Evolutionary conservation across 805 yeast genomes (phyloP).

Genomic region (Ogataea salicorniae): DNA sequence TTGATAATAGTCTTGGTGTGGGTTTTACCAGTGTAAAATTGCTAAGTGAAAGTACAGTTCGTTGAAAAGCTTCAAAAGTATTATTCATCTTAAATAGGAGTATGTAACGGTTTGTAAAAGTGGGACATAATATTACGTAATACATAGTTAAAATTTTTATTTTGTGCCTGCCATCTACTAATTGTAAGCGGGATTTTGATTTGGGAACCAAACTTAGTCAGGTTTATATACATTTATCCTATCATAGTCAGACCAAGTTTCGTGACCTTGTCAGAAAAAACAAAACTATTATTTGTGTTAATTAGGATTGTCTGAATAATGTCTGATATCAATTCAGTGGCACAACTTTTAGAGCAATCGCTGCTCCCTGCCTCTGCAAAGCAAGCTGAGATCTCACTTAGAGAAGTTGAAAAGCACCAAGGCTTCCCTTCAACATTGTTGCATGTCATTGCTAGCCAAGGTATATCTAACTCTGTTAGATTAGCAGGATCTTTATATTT

Average conservation of each 20-base stretch:
- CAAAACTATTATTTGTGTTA: not conserved
- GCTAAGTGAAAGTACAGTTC: constrained; percentile 29
- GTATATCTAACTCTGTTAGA: constrained; percentile 51
- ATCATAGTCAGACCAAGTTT: no score
- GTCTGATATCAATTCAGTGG: constrained; percentile 48
- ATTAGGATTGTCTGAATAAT: constrained; percentile 6
- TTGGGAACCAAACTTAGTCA: no score
- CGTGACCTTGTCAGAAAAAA: no score
- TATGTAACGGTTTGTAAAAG: not conserved
- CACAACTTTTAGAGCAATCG: constrained; percentile 56
- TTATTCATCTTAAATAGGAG: not conserved
- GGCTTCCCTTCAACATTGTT: constrained; percentile 76
- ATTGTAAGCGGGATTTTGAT: no score
- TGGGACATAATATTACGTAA: no score
- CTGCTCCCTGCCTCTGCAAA: constrained; percentile 60
- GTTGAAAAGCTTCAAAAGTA: constrained; percentile 11
- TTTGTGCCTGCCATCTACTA: no score
- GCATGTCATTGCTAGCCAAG: constrained; percentile 66
- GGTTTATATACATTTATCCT: no score
- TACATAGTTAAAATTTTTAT: no score
- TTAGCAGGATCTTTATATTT: constrained; percentile 88
- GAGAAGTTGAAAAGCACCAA: constrained; percentile 53
- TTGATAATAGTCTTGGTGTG: constrained; percentile 21
- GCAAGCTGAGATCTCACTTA: constrained; percentile 60
- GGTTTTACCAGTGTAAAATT: constrained; percentile 31